Percentiles rank a stretch among this genome's conserved stretches.
These are phyloP conservation scores for Gleditsia sinensis DNA, from an alignment of 306 rosid species.

Conservation along the genomic window DNA sequence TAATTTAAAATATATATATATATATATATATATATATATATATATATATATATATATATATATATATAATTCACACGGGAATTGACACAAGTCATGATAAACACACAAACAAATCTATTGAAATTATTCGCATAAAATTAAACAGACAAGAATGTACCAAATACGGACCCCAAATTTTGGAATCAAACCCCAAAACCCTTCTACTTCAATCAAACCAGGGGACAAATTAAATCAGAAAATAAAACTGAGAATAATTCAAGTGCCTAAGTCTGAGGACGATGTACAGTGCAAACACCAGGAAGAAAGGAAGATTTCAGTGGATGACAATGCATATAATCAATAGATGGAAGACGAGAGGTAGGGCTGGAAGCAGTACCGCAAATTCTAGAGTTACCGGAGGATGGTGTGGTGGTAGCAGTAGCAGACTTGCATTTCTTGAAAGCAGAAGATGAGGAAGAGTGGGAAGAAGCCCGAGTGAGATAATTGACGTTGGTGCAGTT, in stretches of 20 bases:
- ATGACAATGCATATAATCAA: slow-evolving; percentile 33
- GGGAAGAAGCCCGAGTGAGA: slow-evolving; percentile 21
- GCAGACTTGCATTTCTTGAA: slow-evolving; percentile 10
- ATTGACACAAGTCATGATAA: background rate
- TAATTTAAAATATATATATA: no score
- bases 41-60: no score
- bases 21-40: no score
- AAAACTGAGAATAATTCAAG: background rate
- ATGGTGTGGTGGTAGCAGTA: background rate
- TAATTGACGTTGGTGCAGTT: slow-evolving; percentile 57
- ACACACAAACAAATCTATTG: background rate
- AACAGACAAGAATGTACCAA: background rate
- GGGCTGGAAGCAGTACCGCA: slow-evolving; percentile 27
- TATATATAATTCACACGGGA: no score
- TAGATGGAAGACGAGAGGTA: slow-evolving; percentile 19
- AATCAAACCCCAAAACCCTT: background rate
- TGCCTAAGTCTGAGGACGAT: no score
- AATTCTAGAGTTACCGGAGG: background rate
- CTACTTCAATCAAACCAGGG: background rate
- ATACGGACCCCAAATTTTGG: no score
- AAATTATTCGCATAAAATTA: background rate
- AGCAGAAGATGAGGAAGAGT: slow-evolving; percentile 34
- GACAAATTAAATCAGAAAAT: background rate
- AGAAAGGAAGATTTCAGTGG: slow-evolving; percentile 21
- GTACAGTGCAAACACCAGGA: slow-evolving; percentile 21